Evolutionary conservation across 2,329 filamentous ascomycete species (phyloP).

Genomic region (Monosporascus sp.): DNA sequence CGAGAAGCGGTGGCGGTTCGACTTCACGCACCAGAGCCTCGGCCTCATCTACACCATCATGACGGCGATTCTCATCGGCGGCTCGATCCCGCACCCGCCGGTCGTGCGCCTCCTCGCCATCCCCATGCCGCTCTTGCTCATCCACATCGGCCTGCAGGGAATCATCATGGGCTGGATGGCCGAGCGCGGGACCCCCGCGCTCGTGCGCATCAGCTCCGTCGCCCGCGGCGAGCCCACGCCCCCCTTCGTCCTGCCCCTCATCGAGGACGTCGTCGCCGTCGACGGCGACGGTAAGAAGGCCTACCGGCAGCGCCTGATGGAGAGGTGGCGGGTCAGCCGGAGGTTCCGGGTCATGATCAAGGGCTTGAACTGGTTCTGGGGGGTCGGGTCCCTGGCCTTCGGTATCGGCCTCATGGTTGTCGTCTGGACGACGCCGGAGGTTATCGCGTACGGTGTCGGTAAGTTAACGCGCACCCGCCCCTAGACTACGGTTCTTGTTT

Average conservation of each 20-base stretch:
- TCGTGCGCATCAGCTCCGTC: conserved; percentile 60
- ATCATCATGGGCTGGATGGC: conserved; percentile 35
- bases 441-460: conserved; percentile 42
- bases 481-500: no score
- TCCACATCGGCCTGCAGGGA: conserved; percentile 39
- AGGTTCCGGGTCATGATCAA: conserved; percentile 50
- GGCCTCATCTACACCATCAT: conserved; percentile 44
- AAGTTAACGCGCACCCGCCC: conserved; percentile 7
- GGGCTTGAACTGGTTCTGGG: conserved; percentile 54
- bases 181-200: conserved; percentile 35
- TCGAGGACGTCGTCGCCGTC: conserved; percentile 64
- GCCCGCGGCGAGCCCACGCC: conserved; percentile 54
- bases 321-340: conserved; percentile 48
- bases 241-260: conserved; percentile 59
- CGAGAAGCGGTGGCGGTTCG: conserved; percentile 44
- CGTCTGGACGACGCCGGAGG: conserved; percentile 42
- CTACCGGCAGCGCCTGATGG: conserved; percentile 45
- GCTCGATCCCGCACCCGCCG: conserved; percentile 45
- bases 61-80: conserved; percentile 45
- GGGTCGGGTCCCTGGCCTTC: conserved; percentile 41
- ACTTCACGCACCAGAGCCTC: conserved; percentile 43
- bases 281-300: conserved; percentile 56
- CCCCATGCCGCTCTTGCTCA: conserved; percentile 46
- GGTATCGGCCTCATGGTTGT: conserved; percentile 42
- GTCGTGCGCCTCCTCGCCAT: conserved; percentile 46